Evolutionary conservation across 2,329 filamentous ascomycete genomes (phyloP).

Genomic region (Trichoderma citrinoviride): DNA sequence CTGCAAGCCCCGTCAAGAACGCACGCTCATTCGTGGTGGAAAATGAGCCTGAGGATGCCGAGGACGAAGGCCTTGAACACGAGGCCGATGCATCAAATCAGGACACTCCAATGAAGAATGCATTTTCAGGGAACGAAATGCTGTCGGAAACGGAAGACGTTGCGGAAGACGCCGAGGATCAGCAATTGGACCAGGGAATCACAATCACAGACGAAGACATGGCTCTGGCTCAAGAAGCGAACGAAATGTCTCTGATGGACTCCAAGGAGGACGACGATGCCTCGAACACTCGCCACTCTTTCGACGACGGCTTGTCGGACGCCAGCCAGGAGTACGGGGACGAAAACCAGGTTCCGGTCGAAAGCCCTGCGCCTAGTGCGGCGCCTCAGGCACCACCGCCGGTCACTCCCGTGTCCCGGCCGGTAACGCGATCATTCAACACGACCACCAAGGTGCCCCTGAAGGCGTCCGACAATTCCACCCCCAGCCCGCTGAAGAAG

Average conservation of each 20-base stretch:
- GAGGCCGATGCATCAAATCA: slow-evolving; percentile 26
- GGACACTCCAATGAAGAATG: slow-evolving; percentile 43
- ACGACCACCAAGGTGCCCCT: slow-evolving; percentile 76
- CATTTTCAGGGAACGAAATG: slow-evolving; percentile 59
- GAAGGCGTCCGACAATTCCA: slow-evolving; percentile 62
- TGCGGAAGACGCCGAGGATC: slow-evolving; percentile 27
- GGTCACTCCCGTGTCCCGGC: slow-evolving; percentile 53
- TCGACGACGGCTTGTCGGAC: slow-evolving; percentile 55
- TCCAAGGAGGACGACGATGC: slow-evolving; percentile 40
- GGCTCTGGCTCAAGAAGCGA: slow-evolving; percentile 55
- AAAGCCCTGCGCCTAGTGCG: slow-evolving; percentile 43
- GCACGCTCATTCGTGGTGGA: neutral
- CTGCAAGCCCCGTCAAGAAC: slow-evolving; percentile 48
- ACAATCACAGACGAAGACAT: slow-evolving; percentile 55
- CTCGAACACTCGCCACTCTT: slow-evolving; percentile 31
- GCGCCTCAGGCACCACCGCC: slow-evolving; percentile 40
- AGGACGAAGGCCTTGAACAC: neutral
- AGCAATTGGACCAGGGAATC: slow-evolving; percentile 46
- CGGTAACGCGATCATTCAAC: slow-evolving; percentile 53
- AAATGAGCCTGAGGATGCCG: neutral
- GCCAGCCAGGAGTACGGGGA: slow-evolving; percentile 65
- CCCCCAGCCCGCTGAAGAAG: slow-evolving; percentile 48
- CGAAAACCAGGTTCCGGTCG: slow-evolving; percentile 60
- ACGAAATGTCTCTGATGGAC: slow-evolving; percentile 58
- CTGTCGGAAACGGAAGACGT: slow-evolving; percentile 42